phyloP scores from a whole-genome alignment of 2,329 filamentous ascomycete species.

The Decorospora gaudefroyi region DNA sequence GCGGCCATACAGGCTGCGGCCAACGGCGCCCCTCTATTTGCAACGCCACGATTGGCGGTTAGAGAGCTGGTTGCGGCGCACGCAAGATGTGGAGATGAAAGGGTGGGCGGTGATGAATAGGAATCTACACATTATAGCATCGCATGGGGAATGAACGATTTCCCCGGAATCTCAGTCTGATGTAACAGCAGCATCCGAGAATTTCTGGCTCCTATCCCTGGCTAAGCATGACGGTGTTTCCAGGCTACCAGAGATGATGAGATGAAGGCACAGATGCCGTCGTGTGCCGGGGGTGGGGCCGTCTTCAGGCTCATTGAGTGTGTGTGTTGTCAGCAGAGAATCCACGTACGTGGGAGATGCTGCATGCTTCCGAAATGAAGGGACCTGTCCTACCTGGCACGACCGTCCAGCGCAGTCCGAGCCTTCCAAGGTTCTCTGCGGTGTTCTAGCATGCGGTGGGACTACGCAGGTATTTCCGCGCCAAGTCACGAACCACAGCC shows the following conservation, averaged over 20 bases:
- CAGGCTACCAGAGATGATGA: slow-evolving; percentile 32
- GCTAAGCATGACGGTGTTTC: slow-evolving; percentile 32
- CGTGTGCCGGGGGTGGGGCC: slow-evolving; percentile 32
- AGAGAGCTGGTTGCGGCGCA: slow-evolving; percentile 23
- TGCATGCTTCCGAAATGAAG: slow-evolving; percentile 49
- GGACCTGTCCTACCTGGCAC: slow-evolving; percentile 43
- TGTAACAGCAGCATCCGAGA: slow-evolving; percentile 24
- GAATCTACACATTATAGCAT: slow-evolving; percentile 28
- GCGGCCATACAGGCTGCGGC: slow-evolving; percentile 15
- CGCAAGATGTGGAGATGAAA: slow-evolving; percentile 22
- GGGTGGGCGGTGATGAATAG: slow-evolving; percentile 30
- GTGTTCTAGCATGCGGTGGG: slow-evolving; percentile 26
- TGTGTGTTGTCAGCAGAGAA: slow-evolving; percentile 43
- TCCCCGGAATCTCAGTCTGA: slow-evolving; percentile 28
- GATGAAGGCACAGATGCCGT: slow-evolving; percentile 30
- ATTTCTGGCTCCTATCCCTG: slow-evolving; percentile 31
- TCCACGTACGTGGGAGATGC: slow-evolving; percentile 44
- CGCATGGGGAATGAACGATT: slow-evolving; percentile 27
- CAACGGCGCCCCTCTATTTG: slow-evolving; percentile 38
- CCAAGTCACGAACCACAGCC: slow-evolving; percentile 22
- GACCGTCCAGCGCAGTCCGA: slow-evolving; percentile 20
- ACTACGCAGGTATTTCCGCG: slow-evolving; percentile 21
- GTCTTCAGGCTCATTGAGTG: slow-evolving; percentile 44
- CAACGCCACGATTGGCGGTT: slow-evolving; percentile 37
- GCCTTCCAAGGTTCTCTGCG: slow-evolving; percentile 14